Base-by-base conservation (phyloP, 2,329 filamentous ascomycete genomes). In the Ophiostoma quercus region DNA sequence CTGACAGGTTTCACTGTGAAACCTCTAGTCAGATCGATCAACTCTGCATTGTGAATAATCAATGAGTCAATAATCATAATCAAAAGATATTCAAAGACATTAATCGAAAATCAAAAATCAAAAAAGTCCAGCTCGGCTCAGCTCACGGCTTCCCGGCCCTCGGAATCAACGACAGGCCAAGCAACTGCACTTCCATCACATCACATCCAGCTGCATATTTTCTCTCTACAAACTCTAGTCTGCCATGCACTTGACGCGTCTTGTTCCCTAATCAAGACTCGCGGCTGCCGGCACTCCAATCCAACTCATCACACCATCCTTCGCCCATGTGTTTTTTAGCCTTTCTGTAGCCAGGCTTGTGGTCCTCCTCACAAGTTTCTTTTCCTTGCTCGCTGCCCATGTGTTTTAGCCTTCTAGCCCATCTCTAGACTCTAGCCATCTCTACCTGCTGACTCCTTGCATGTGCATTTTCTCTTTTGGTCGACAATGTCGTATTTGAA, bases 1-100 rank as follows among this genome's bases (percentile, higher is more conserved):
- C 60, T 34, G 60, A 37, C 60, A n/a, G 60, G 60, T 63, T 37
- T 63, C 60, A 63, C 60, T 37, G 14, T 37, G 60, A 63, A 63
- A 63, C 60, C 16, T 37, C 16, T 57, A 57, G 22, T 11, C 9
- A 41, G 39, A 25, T 57, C n/a, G n/a, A 25, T 29, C n/a, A 41
- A 14, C 39, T 39, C 37, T 14, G 39, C 12, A 41, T 41, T 41
- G 25, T 41, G 39, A 51, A 51, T n/a, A n/a, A n/a, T n/a, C n/a
- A n/a, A n/a, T 51, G 47, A 47, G 43, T n/a, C 43, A 47, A n/a
- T 47, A 16, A 57, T 9, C 9, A 57, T 14, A 29, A 11, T 29
- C 1, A 29, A 2, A 25, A 57, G 25, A 57, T 25, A 14, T 2
- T 12, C 2, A 8, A 57, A 25, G 9, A 29, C 25, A 29, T 29